Conservation (phyloP, 2,329 filamentous ascomycete species). For the Hypoxylon sp. region DNA sequence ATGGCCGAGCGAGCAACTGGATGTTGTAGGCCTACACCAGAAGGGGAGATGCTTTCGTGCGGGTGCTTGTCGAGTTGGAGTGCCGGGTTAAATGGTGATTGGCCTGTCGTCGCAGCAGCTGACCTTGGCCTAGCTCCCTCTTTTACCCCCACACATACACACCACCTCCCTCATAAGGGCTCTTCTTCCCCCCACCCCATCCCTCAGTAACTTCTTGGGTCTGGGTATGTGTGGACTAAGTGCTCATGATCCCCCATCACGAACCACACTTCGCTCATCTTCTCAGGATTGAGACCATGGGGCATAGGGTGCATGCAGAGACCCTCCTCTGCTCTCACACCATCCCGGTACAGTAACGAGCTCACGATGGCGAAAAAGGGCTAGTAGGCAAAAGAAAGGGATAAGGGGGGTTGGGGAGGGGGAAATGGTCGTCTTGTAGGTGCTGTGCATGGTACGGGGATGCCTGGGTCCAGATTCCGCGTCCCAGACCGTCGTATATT, state of each 20-base stretch:
- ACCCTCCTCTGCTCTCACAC: constrained; percentile 22
- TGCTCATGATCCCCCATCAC: constrained; percentile 17
- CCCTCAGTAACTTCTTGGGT: constrained; percentile 13
- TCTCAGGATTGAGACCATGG: constrained; percentile 8
- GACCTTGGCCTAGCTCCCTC: constrained; percentile 43
- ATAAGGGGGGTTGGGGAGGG: background rate
- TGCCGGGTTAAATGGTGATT: constrained; percentile 44
- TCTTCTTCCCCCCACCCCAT: constrained; percentile 13
- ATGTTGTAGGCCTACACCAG: constrained; percentile 8
- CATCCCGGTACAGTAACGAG: constrained; percentile 7
- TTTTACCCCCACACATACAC: constrained; percentile 26
- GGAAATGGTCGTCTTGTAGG: background rate
- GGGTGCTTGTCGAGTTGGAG: constrained; percentile 32
- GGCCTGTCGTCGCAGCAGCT: constrained; percentile 50
- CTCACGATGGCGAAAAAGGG: background rate
- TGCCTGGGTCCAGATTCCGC: background rate
- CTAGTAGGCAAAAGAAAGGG: background rate
- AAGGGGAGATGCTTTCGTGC: constrained; percentile 12
- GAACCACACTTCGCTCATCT: constrained; percentile 14
- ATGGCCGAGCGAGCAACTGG: constrained; percentile 5
- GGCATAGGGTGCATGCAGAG: constrained; percentile 3
- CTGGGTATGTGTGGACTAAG: constrained; percentile 20
- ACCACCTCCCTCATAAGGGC: constrained; percentile 27
- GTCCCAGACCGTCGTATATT: background rate
- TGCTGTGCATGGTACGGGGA: background rate